Percentiles rank a stretch among this genome's conserved stretches.
Conservation (phyloP, 1,139 yeast genomes). For the Arxiozyma bovina region DNA sequence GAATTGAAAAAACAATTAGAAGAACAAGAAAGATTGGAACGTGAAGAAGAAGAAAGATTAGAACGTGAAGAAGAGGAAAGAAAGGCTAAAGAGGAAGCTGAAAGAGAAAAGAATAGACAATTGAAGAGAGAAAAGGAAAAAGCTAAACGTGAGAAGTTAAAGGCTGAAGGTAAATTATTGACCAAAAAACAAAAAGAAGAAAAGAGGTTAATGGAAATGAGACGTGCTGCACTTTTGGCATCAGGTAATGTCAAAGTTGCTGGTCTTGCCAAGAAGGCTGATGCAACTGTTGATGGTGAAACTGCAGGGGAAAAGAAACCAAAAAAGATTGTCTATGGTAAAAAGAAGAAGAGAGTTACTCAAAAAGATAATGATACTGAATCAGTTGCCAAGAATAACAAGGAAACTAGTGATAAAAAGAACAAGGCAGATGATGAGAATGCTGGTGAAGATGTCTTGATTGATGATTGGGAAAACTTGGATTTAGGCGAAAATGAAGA, state of each 20-base stretch:
- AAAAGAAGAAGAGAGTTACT: constrained; percentile 50
- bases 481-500: constrained; percentile 46
- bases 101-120: constrained; percentile 61
- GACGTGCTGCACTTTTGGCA: constrained; percentile 77
- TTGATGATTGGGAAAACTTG: constrained; percentile 62
- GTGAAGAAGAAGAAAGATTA: constrained; percentile 52
- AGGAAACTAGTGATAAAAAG: constrained; percentile 9
- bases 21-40: constrained; percentile 48
- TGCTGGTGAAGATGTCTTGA: constrained; percentile 44
- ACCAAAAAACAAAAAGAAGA: constrained; percentile 95
- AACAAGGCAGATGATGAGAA: constrained; percentile 20
- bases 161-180: constrained; percentile 84
- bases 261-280: constrained; percentile 44
- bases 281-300: constrained; percentile 24
- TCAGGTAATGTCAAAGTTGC: constrained; percentile 68
- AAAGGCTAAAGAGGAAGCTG: constrained; percentile 45
- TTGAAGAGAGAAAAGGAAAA: constrained; percentile 77
- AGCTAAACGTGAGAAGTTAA: constrained; percentile 66
- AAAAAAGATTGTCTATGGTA: constrained; percentile 66
- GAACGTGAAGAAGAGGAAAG: constrained; percentile 54
- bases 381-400: constrained; percentile 1
- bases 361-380: constrained; percentile 21
- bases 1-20: constrained; percentile 80
- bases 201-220: constrained; percentile 74
- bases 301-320: constrained; percentile 39